A percentile compares a stretch with the other conserved stretches of the same genome.
These are phyloP conservation scores for Talaromyces sp. DNA, from an alignment of 2,329 filamentous ascomycete genomes.

Conservation along the genomic window DNA sequence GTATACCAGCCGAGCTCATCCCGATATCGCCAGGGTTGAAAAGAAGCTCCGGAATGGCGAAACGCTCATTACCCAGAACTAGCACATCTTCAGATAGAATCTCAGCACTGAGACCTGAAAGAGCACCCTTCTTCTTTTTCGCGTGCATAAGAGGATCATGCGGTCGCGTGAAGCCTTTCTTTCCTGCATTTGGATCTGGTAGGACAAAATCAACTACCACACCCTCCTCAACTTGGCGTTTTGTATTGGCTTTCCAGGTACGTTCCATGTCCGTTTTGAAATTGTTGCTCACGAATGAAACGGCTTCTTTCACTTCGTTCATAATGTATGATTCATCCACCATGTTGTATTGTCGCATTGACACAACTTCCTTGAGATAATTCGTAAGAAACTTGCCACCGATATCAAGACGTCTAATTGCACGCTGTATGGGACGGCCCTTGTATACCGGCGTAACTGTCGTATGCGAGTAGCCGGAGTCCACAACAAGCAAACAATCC, in stretches of 20 bases:
- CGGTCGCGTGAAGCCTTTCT: slow-evolving; percentile 71
- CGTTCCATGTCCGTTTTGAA: slow-evolving; percentile 78
- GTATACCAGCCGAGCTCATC: slow-evolving; percentile 78
- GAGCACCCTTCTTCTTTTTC: slow-evolving; percentile 51
- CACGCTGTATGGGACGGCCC: slow-evolving; percentile 77
- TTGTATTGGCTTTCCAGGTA: slow-evolving; percentile 76
- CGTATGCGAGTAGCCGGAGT: slow-evolving; percentile 91
- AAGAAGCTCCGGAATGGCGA: slow-evolving; percentile 83
- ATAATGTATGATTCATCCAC: slow-evolving; percentile 90
- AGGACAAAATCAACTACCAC: slow-evolving; percentile 90
- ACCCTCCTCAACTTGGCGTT: slow-evolving; percentile 34
- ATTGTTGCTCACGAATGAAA: slow-evolving; percentile 78
- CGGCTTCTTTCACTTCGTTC: slow-evolving; percentile 92
- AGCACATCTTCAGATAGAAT: slow-evolving; percentile 73
- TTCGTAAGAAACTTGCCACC: slow-evolving; percentile 94
- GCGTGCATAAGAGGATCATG: slow-evolving; percentile 71
- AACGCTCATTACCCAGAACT: slow-evolving; percentile 88
- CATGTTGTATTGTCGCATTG: slow-evolving; percentile 91
- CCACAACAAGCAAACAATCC: slow-evolving; percentile 84
- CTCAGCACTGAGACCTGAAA: slow-evolving; percentile 50
- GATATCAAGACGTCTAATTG: slow-evolving; percentile 81
- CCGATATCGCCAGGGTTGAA: slow-evolving; percentile 87
- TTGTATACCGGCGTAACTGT: slow-evolving; percentile 84
- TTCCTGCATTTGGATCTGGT: slow-evolving; percentile 70
- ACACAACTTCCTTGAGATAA: slow-evolving; percentile 85